Percentiles rank a stretch among this genome's conserved stretches.
These are phyloP conservation scores for Pezicula rhizophila DNA, from an alignment of 2,329 filamentous ascomycete species.

Conservation along the genomic window DNA sequence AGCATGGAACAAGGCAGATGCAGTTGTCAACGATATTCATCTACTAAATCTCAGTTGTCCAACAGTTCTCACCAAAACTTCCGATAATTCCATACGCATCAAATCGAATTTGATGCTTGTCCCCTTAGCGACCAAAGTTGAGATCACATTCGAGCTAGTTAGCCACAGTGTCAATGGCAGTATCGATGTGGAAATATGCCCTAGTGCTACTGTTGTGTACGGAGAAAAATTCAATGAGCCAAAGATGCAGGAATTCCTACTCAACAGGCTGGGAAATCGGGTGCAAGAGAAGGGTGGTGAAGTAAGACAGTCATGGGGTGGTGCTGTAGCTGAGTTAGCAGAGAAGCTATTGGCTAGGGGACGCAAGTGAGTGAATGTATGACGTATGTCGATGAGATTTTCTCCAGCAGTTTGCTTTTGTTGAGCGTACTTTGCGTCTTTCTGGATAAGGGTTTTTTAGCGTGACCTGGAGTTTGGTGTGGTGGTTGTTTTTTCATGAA, in stretches of 20 bases:
- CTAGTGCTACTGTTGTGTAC: constrained; percentile 61
- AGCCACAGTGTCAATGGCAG: constrained; percentile 39
- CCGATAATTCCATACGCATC: constrained; percentile 60
- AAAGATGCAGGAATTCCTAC: constrained; percentile 69
- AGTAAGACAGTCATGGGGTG: constrained; percentile 44
- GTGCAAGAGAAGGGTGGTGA: constrained; percentile 28
- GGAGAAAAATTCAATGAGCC: constrained; percentile 71
- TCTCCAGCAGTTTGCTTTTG: no score
- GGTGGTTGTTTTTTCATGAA: no score
- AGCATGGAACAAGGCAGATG: constrained; percentile 60
- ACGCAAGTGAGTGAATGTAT: constrained; percentile 33
- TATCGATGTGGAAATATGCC: constrained; percentile 47
- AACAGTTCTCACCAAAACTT: constrained; percentile 55
- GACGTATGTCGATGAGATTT: no score
- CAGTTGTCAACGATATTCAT: constrained; percentile 54
- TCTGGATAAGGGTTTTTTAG: no score
- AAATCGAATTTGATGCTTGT: constrained; percentile 55
- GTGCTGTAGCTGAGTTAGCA: constrained; percentile 49
- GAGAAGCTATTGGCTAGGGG: constrained; percentile 50
- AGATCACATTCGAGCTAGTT: constrained; percentile 52
- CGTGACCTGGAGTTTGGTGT: no score
- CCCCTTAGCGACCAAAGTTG: constrained; percentile 62
- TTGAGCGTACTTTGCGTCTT: no score
- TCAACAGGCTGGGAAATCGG: constrained; percentile 40
- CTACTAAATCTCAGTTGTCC: constrained; percentile 59